These are phyloP conservation scores for Colletotrichum agaves DNA, from an alignment of 2,329 filamentous ascomycete species.

Conservation along the genomic window DNA sequence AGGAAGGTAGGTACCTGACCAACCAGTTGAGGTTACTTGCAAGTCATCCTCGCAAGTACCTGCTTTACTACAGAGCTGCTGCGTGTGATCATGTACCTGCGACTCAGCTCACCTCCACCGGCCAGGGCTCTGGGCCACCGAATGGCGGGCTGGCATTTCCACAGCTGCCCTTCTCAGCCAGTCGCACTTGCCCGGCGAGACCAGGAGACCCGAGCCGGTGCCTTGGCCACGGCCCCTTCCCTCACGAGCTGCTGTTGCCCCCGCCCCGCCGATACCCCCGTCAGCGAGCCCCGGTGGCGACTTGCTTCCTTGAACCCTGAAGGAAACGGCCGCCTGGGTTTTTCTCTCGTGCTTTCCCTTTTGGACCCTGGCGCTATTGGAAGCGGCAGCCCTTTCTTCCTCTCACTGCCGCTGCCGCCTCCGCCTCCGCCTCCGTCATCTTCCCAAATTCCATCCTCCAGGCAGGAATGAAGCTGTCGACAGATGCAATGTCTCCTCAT, in stretches of 20 bases:
- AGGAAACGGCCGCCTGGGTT: constrained; percentile 31
- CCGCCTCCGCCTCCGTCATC: neutral
- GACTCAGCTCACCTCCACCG: constrained; percentile 30
- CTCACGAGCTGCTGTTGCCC: constrained; percentile 8
- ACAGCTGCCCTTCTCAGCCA: constrained; percentile 26
- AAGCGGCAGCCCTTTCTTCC: too few relatives aligned
- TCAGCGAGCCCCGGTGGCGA: constrained; percentile 11
- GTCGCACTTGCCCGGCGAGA: constrained; percentile 3
- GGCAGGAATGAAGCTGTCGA: constrained; percentile 2
- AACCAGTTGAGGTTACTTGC: neutral
- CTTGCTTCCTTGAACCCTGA: constrained; percentile 23
- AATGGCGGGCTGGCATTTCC: constrained; percentile 33
- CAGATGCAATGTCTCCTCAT: neutral
- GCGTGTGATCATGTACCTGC: constrained; percentile 33
- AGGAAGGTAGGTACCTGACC: neutral
- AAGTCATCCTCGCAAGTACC: neutral
- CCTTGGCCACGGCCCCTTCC: constrained; percentile 15
- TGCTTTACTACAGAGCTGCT: constrained; percentile 11
- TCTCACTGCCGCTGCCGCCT: neutral
- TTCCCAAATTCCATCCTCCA: constrained; percentile 7
- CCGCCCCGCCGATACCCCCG: neutral
- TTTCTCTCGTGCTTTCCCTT: constrained; percentile 10
- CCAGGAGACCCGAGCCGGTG: constrained; percentile 26
- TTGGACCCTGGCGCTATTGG: neutral
- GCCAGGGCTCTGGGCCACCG: constrained; percentile 21